Evolutionary conservation across 2,329 filamentous ascomycete species (phyloP).

Genomic region (Trichoderma harzianum): DNA sequence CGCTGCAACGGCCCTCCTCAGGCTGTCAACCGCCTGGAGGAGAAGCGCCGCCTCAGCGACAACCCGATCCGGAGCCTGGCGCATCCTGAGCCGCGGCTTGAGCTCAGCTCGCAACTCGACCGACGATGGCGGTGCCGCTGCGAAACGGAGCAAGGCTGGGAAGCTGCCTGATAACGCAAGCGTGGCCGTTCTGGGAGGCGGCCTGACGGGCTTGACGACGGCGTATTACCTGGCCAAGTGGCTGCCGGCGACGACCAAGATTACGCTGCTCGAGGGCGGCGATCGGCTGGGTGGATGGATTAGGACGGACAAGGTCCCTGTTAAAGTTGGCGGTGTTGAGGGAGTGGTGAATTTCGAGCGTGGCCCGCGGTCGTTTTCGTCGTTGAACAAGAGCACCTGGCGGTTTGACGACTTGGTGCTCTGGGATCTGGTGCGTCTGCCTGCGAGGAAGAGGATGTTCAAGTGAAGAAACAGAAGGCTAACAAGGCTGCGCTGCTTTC

Average conservation of each 20-base stretch:
- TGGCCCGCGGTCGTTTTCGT: conserved; percentile 74
- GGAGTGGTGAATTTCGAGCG: conserved; percentile 70
- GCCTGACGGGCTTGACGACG: conserved; percentile 75
- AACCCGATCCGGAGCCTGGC: neutral
- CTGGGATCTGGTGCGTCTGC: conserved; percentile 61
- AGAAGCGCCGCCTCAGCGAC: conserved; percentile 6
- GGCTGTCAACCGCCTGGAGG: conserved; percentile 23
- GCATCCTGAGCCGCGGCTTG: neutral
- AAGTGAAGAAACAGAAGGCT: neutral
- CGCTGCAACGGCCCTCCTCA: conserved; percentile 28
- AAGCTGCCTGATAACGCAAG: conserved; percentile 18
- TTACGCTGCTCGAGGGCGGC: conserved; percentile 78
- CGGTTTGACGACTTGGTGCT: conserved; percentile 62
- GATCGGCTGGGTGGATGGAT: conserved; percentile 80
- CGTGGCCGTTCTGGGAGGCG: conserved; percentile 73
- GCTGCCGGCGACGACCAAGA: conserved; percentile 59
- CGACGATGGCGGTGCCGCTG: neutral
- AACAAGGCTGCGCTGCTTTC: neutral
- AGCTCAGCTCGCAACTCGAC: neutral
- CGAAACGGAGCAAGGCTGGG: conserved; percentile 1
- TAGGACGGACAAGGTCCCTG: conserved; percentile 59
- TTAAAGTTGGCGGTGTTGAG: conserved; percentile 53
- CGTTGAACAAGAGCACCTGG: conserved; percentile 39
- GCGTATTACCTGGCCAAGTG: conserved; percentile 73
- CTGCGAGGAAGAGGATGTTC: neutral